These are phyloP conservation scores for Aspergillus sp. DNA, from an alignment of 2,329 filamentous ascomycete genomes.

Conservation along the genomic window DNA sequence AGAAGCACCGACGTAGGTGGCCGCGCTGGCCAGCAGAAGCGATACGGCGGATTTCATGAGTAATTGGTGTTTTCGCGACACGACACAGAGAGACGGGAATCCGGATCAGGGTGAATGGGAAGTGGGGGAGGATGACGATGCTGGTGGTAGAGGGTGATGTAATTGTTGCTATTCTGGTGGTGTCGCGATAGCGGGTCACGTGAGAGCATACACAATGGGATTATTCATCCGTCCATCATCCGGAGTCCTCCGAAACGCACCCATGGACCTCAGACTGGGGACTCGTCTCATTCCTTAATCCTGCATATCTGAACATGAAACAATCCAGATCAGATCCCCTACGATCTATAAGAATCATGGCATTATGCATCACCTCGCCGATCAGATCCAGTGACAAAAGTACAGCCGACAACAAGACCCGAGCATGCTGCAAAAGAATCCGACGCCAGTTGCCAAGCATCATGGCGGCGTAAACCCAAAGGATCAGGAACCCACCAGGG, in stretches of 20 bases:
- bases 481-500: background rate
- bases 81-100: background rate
- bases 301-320: too few species aligned
- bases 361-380: background rate
- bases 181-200: background rate
- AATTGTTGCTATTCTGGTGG: background rate
- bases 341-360: background rate
- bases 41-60: conserved; percentile 10
- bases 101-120: background rate
- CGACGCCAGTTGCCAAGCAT: conserved; percentile 5
- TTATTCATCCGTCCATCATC: conserved; percentile 1
- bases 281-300: background rate
- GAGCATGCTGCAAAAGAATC: background rate
- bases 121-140: background rate
- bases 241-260: too few species aligned
- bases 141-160: background rate
- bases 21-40: conserved; percentile 18
- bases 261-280: background rate
- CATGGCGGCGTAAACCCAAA: background rate
- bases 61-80: background rate
- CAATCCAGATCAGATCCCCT: background rate
- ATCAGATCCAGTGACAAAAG: background rate
- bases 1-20: conserved; percentile 22
- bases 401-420: background rate
- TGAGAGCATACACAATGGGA: background rate